These are phyloP conservation scores for Blakeslea trispora DNA, from an alignment of 371 early-diverging fungal species.

Conservation along the genomic window DNA sequence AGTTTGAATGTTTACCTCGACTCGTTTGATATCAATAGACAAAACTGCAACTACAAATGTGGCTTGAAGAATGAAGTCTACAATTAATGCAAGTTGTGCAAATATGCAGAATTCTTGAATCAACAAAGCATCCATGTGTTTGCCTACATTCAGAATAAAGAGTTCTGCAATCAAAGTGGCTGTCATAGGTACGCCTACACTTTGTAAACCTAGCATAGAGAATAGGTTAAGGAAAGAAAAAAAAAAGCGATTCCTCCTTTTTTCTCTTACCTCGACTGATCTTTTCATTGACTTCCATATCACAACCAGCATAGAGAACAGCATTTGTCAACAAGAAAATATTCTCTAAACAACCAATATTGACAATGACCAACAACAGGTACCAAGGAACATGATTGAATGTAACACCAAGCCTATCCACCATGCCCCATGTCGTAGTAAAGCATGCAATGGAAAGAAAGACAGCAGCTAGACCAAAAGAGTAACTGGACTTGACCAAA, in stretches of 20 bases:
- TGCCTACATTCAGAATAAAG: conserved; percentile 53
- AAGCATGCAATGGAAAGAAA: conserved; percentile 36
- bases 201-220: conserved; percentile 48
- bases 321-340: conserved; percentile 70
- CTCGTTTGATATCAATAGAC: conserved; percentile 74
- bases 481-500: conserved; percentile 73
- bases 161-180: conserved; percentile 59
- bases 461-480: conserved; percentile 69
- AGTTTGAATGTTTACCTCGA: conserved; percentile 49
- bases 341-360: conserved; percentile 75
- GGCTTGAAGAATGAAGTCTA: conserved; percentile 72
- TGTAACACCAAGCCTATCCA: conserved; percentile 23
- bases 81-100: conserved; percentile 63
- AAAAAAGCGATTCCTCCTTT: no score
- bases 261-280: conserved; percentile 58
- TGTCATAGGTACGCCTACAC: conserved; percentile 69
- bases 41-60: conserved; percentile 72
- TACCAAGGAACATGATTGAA: conserved; percentile 51
- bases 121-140: conserved; percentile 56
- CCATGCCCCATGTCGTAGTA: conserved; percentile 35
- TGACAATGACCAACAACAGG: conserved; percentile 67
- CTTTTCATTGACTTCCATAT: conserved; percentile 69
- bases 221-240: no score
- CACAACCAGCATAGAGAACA: conserved; percentile 66
- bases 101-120: conserved; percentile 76